Evolutionary conservation across 2,329 filamentous ascomycete genomes (phyloP).

Genomic region (Aspergillus latus): DNA sequence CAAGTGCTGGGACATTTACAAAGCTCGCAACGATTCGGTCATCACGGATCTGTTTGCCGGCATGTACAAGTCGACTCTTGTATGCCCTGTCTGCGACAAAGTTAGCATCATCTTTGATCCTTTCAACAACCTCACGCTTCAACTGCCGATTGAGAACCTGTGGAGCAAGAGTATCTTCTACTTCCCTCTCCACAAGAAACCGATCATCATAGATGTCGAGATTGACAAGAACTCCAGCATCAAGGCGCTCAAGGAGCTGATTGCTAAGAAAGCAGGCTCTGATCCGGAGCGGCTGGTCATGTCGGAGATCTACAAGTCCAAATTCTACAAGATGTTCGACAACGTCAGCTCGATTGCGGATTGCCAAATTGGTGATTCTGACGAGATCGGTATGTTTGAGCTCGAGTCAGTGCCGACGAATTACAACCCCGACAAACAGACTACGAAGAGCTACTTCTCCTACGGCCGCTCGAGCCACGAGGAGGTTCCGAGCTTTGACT

Average conservation of each 20-base stretch:
- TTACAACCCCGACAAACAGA: constrained; percentile 58
- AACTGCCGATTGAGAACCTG: constrained; percentile 80
- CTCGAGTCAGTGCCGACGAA: constrained; percentile 78
- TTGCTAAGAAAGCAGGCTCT: constrained; percentile 54
- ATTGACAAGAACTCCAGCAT: constrained; percentile 68
- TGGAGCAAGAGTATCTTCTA: constrained; percentile 76
- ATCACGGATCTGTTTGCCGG: constrained; percentile 95
- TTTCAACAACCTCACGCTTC: constrained; percentile 90
- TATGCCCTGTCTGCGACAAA: constrained; percentile 87
- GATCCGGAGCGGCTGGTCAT: constrained; percentile 67
- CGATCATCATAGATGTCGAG: constrained; percentile 74
- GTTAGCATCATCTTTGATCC: constrained; percentile 99
- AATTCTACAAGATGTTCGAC: constrained; percentile 83
- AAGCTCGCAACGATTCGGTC: constrained; percentile 88
- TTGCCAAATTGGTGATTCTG: constrained; percentile 60
- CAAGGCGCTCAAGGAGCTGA: constrained; percentile 47
- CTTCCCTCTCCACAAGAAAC: constrained; percentile 70
- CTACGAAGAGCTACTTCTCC: constrained; percentile 41
- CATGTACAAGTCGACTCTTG: constrained; percentile 96
- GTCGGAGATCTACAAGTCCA: constrained; percentile 77
- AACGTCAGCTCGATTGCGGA: constrained; percentile 70
- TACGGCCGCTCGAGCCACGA: constrained; percentile 39
- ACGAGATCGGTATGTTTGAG: constrained; percentile 72
- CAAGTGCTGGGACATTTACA: constrained; percentile 87
- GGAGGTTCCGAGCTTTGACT: constrained; percentile 41